Conservation (phyloP, 305 asterid species). For the Fraxinus sp. region DNA sequence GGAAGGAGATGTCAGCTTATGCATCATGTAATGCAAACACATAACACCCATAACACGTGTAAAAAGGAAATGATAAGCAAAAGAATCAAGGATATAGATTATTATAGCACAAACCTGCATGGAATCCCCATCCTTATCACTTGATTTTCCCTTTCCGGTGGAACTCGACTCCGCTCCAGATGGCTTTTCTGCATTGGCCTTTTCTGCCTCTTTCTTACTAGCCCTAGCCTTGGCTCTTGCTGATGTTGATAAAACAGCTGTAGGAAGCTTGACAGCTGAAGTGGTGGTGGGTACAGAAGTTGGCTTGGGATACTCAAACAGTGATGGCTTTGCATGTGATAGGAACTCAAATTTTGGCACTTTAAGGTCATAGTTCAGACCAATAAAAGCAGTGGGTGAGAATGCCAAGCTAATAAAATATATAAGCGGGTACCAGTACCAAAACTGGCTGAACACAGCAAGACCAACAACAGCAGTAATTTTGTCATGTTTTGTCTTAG, state of each 20-base stretch:
- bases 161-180: slow-evolving; percentile 47
- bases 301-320: slow-evolving; percentile 93
- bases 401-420: slow-evolving; percentile 85
- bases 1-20: neutral
- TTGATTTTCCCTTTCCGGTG: slow-evolving; percentile 61
- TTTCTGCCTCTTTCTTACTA: slow-evolving; percentile 83
- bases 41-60: neutral
- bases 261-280: slow-evolving; percentile 84
- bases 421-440: slow-evolving; percentile 99
- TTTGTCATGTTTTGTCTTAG: slow-evolving; percentile 89
- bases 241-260: slow-evolving; percentile 90
- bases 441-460: slow-evolving; percentile 96
- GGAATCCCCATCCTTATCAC: slow-evolving; percentile 70
- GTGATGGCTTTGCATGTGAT: slow-evolving; percentile 90
- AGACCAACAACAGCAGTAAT: slow-evolving; percentile 91
- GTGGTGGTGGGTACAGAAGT: slow-evolving; percentile 75
- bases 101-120: slow-evolving; percentile 61
- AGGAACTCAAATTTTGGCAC: slow-evolving; percentile 89
- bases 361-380: slow-evolving; percentile 82
- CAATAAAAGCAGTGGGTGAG: slow-evolving; percentile 95
- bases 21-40: slow-evolving; percentile 1
- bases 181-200: slow-evolving; percentile 52
- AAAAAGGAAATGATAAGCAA: neutral
- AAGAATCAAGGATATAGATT: neutral
- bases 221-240: slow-evolving; percentile 91